Evolutionary conservation across 2,329 filamentous ascomycete species (phyloP).

Genomic region (Xylariales sp.): DNA sequence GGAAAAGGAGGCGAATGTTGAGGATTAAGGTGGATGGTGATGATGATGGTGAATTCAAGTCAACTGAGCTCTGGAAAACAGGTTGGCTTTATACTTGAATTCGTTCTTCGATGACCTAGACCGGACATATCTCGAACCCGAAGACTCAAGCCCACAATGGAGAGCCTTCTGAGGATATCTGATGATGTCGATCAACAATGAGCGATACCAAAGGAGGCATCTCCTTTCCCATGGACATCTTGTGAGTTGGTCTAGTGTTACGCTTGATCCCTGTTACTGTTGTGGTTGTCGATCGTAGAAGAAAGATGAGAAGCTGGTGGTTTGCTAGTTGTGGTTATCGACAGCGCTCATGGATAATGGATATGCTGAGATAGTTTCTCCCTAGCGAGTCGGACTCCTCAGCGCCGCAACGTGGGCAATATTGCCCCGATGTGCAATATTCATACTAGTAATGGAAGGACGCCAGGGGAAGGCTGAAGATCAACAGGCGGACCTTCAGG

Average conservation of each 20-base stretch:
- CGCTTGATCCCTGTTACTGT: background rate
- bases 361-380: conserved; percentile 1
- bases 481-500: conserved; percentile 15
- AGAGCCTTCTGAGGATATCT: background rate
- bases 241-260: background rate
- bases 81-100: conserved; percentile 16
- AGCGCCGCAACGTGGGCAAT: background rate
- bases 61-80: background rate
- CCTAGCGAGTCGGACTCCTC: background rate
- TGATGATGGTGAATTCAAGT: conserved; percentile 1
- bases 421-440: conserved; percentile 18
- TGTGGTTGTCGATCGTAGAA: conserved; percentile 7
- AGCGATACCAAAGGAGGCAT: conserved; percentile 27
- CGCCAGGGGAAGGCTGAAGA: conserved; percentile 15
- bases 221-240: conserved; percentile 2
- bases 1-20: background rate
- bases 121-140: background rate
- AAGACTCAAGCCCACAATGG: background rate
- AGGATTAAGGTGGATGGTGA: conserved; percentile 1
- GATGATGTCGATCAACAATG: conserved; percentile 16
- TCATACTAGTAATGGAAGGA: conserved; percentile 26
- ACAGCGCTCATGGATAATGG: background rate
- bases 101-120: background rate
- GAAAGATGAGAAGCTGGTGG: background rate
- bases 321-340: conserved; percentile 8